phyloP scores from a whole-genome alignment of 805 yeast species.

The Candida awuae region DNA sequence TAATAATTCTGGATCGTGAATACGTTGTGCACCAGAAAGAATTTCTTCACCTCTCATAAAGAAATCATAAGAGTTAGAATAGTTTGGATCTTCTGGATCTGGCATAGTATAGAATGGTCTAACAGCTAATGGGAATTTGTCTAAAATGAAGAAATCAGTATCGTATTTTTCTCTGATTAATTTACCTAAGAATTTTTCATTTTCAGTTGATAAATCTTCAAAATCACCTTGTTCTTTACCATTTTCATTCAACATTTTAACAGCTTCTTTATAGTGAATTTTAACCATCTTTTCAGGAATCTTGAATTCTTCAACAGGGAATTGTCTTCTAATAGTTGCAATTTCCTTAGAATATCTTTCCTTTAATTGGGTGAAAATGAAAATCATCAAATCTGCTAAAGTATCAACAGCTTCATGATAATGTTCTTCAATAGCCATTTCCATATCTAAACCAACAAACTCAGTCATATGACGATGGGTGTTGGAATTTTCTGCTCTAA shows the following conservation, averaged over 20 bases:
- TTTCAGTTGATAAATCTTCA: conserved; percentile 89
- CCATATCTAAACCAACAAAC: conserved; percentile 94
- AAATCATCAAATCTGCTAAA: conserved; percentile 62
- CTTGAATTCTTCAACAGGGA: conserved; percentile 95
- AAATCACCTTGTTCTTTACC: conserved; percentile 82
- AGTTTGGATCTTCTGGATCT: conserved; percentile 81
- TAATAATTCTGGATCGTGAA: conserved; percentile 84
- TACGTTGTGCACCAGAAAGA: conserved; percentile 98
- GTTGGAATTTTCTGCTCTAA: conserved; percentile 98
- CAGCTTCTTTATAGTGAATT: conserved; percentile 85
- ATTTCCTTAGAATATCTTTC: conserved; percentile 74
- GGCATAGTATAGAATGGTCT: conserved; percentile 99
- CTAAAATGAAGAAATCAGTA: conserved; percentile 96
- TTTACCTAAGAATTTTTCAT: conserved; percentile 88
- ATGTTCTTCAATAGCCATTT: conserved; percentile 97
- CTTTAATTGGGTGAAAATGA: conserved; percentile 80
- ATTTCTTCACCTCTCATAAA: conserved; percentile 99
- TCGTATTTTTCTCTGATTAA: conserved; percentile 88
- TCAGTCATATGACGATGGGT: conserved; percentile 99
- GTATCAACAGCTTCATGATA: conserved; percentile 78
- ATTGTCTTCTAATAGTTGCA: conserved; percentile 84
- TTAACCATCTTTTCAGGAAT: conserved; percentile 90
- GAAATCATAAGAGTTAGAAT: conserved; percentile 97
- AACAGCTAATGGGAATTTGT: conserved; percentile 93
- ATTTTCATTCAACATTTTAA: conserved; percentile 72